Base-by-base conservation (phyloP, 768 basidiomycete genomes). In the Mycena latifolia region DNA sequence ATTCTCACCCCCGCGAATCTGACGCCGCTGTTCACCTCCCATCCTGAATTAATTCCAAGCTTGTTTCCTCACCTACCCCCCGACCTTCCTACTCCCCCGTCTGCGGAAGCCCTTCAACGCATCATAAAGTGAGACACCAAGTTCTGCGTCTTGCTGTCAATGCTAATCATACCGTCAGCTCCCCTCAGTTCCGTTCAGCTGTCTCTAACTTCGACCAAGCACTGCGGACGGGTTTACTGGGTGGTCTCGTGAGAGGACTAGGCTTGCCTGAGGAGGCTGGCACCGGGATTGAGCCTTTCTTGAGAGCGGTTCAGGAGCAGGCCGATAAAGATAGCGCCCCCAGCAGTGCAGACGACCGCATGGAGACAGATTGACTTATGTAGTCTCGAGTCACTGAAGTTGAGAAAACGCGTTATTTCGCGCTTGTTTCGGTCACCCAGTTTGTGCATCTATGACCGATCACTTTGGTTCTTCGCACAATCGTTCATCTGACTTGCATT, bases 191-290 rank as follows among this genome's bases (percentile, higher is more conserved):
- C 79, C 90, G 92, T 65, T 80, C 87, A 7, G 91, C 93, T 2
- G 92, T 96, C 22, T 81, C 86, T 3, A 92, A 86, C 74, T 86
- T 98, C 51, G 95, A 98, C 74, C 89, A 92, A 73, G 95, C 94
- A 8, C 81, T 98, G 59, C 82, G 90, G 54, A 95, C 92, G 0
- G 95, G 95, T 10, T 77, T 94, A 55, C 80, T 96, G 3, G 90
- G 89, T 8, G 87, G 85, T 1, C 82, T 96, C 22, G 93, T 97
- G 62, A 81, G 89, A 35, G 86, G 89, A 27, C 81, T 98, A 9
- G 95, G 95, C 3, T 79, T 98, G 39, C 93, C 94, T 0, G 93
- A 92, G 72, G 92, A 91, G 71, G 95, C 95, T 10, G 95, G 94
- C 0, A 84, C 84, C 6, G 88, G 94, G 5, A 83, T 96, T 7